phyloP scores from a whole-genome alignment of 208 protist genomes.

The Trypanosoma melophagium region DNA sequence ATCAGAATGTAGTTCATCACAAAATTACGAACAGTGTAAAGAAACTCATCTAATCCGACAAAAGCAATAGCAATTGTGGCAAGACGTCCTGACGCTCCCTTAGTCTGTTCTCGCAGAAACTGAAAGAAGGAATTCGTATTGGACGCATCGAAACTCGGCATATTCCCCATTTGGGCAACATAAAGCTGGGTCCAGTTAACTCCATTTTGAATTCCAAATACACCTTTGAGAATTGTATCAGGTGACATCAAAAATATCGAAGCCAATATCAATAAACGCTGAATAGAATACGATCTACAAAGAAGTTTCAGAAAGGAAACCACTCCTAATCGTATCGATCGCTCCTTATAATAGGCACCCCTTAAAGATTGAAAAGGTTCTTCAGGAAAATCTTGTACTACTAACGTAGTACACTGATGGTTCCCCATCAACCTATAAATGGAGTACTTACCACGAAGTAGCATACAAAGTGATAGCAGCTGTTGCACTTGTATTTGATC shows the following conservation, averaged over 20 bases:
- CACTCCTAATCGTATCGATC: constrained; percentile 10
- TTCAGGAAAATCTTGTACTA: constrained; percentile 26
- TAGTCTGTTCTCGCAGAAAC: constrained; percentile 17
- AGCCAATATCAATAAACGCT: constrained; percentile 8
- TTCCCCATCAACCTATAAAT: not conserved
- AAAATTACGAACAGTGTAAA: constrained; percentile 21
- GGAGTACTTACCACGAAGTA: constrained; percentile 25
- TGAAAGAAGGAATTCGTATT: not conserved
- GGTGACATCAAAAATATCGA: constrained; percentile 20
- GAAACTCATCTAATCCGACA: constrained; percentile 12
- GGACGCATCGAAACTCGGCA: not conserved
- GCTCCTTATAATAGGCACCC: constrained; percentile 3
- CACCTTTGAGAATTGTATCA: constrained; percentile 7
- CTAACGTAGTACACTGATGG: not conserved
- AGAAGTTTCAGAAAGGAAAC: constrained; percentile 24
- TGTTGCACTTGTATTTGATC: constrained; percentile 13
- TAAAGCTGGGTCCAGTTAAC: constrained; percentile 28
- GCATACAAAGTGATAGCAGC: constrained; percentile 11
- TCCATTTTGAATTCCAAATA: constrained; percentile 9
- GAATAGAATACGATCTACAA: constrained; percentile 18
- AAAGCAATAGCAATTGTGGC: constrained; percentile 20
- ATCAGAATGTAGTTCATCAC: constrained; percentile 8
- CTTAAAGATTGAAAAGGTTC: constrained; percentile 10
- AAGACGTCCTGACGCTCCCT: constrained; percentile 9
- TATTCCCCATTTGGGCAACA: constrained; percentile 17